Conservation (phyloP, 163 green algal genomes). For the Chloromonas sp. region DNA sequence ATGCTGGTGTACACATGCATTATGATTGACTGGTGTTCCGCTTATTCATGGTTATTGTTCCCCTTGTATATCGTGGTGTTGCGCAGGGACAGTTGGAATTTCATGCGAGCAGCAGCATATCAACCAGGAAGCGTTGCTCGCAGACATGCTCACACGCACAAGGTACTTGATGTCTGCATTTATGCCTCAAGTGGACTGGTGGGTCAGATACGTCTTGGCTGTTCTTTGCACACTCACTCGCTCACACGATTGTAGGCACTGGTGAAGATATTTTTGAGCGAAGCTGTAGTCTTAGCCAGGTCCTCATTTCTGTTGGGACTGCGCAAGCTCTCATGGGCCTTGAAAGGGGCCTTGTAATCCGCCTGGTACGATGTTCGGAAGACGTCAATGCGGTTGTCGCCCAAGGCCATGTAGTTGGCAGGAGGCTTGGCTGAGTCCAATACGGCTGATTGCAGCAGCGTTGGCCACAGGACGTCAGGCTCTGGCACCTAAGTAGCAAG, state of each 20-base stretch:
- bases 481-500: not conserved
- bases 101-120: too few relatives aligned
- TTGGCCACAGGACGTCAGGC: not conserved
- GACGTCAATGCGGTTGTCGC: slow-evolving; percentile 52
- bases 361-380: slow-evolving; percentile 54
- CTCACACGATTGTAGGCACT: slow-evolving; percentile 59
- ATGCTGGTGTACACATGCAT: too few relatives aligned
- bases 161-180: too few relatives aligned
- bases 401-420: slow-evolving; percentile 51
- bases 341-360: slow-evolving; percentile 40
- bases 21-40: too few relatives aligned
- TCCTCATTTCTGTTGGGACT: slow-evolving; percentile 69
- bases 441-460: slow-evolving; percentile 40
- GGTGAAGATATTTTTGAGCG: slow-evolving; percentile 49
- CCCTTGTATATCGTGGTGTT: too few relatives aligned
- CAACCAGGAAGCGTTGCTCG: too few relatives aligned
- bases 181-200: too few relatives aligned
- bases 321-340: slow-evolving; percentile 34
- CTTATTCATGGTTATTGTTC: too few relatives aligned
- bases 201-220: too few relatives aligned
- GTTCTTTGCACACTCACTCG: slow-evolving; percentile 40
- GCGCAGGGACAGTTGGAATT: too few relatives aligned
- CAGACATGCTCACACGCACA: too few relatives aligned
- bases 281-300: slow-evolving; percentile 47
- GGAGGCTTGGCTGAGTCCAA: slow-evolving; percentile 56